phyloP scores from a whole-genome alignment of 192 early-diverging fungal genomes.

The Umbelopsis ramanniana region DNA sequence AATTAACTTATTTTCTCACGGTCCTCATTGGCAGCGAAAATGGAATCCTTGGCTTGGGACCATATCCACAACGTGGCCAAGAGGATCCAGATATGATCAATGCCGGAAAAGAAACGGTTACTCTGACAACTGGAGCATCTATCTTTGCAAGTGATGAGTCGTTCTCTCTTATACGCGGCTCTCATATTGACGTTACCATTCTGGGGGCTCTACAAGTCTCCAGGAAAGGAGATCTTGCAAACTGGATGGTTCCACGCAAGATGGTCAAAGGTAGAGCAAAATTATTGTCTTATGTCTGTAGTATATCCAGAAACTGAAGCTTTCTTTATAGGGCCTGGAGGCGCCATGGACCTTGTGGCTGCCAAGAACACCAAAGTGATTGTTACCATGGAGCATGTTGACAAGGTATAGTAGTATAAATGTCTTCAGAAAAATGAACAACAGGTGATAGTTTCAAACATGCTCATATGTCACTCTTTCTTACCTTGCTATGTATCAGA shows the following conservation, averaged over 20 bases:
- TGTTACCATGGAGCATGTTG: slow-evolving; percentile 67
- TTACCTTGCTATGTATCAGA: slow-evolving; percentile 36
- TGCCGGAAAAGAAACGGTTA: slow-evolving; percentile 83
- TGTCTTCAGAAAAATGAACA: too few species aligned
- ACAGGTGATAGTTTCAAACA: too few species aligned
- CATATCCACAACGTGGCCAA: slow-evolving; percentile 71
- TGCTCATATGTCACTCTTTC: background rate
- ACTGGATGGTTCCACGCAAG: slow-evolving; percentile 87
- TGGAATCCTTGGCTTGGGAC: slow-evolving; percentile 78
- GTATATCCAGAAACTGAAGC: background rate
- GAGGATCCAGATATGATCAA: slow-evolving; percentile 83
- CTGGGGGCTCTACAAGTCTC: slow-evolving; percentile 83
- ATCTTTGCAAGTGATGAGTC: slow-evolving; percentile 77
- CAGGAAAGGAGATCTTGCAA: slow-evolving; percentile 73
- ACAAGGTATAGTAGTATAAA: slow-evolving; percentile 31
- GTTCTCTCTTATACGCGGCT: slow-evolving; percentile 82
- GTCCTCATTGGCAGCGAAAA: slow-evolving; percentile 56
- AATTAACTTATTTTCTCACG: background rate
- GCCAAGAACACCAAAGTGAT: slow-evolving; percentile 71
- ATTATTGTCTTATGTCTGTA: background rate
- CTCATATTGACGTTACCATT: slow-evolving; percentile 76
- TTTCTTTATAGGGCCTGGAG: slow-evolving; percentile 46
- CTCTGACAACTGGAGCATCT: slow-evolving; percentile 67
- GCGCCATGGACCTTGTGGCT: slow-evolving; percentile 82
- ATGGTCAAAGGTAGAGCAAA: slow-evolving; percentile 79